A percentile compares a stretch with the other conserved stretches of the same genome.
These are phyloP conservation scores for Kwoniella dendrophila DNA, from an alignment of 768 basidiomycete genomes.

Conservation along the genomic window DNA sequence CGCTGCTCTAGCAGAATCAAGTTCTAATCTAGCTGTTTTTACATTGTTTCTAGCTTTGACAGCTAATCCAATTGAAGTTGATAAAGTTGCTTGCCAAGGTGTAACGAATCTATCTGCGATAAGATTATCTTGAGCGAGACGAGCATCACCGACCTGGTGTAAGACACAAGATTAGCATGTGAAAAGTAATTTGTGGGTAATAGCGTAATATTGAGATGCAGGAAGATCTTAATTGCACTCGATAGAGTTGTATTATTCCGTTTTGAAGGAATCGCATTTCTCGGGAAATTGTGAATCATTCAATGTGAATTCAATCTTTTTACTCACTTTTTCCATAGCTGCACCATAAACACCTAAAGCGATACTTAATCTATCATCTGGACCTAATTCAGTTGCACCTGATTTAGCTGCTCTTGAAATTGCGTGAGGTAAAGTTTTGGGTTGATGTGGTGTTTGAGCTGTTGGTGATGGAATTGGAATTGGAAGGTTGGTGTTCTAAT, in stretches of 20 bases:
- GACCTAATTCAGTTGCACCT: conserved; percentile 60
- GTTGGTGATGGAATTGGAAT: conserved; percentile 64
- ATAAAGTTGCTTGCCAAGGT: conserved; percentile 71
- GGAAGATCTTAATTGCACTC: too few species aligned
- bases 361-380: conserved; percentile 71
- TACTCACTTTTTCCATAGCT: conserved; percentile 72
- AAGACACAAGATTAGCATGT: background rate
- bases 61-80: conserved; percentile 79
- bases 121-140: conserved; percentile 75
- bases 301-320: background rate
- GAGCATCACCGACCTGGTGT: conserved; percentile 66
- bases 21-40: conserved; percentile 68
- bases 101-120: conserved; percentile 61
- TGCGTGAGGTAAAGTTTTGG: conserved; percentile 97
- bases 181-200: too few species aligned
- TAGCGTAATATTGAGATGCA: too few species aligned
- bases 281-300: too few species aligned
- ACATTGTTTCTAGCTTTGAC: conserved; percentile 71
- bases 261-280: too few species aligned
- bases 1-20: conserved; percentile 70
- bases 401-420: conserved; percentile 76
- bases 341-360: conserved; percentile 76
- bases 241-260: too few species aligned
- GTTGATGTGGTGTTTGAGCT: conserved; percentile 65
- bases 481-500: conserved; percentile 77